Evolutionary conservation across 345 rosid genomes (phyloP).

Genomic region (Noccaea bulbosa): DNA sequence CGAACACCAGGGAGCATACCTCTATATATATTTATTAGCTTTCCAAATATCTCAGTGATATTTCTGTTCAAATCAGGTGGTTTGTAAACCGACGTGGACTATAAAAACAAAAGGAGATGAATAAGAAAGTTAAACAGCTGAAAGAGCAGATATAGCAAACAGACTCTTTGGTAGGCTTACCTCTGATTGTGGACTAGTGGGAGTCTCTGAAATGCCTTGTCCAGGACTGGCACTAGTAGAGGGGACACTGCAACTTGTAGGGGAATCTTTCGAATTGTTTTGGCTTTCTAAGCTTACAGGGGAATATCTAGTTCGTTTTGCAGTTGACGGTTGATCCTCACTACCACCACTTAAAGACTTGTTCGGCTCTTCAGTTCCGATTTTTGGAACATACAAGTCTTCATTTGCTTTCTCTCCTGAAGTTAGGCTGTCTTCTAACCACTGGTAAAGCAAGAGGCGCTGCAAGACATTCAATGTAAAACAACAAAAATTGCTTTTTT

Average conservation of each 20-base stretch:
- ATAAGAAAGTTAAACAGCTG: neutral
- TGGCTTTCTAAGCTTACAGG: slow-evolving; percentile 34
- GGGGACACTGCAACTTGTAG: slow-evolving; percentile 43
- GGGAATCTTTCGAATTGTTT: slow-evolving; percentile 37
- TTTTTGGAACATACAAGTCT: slow-evolving; percentile 56
- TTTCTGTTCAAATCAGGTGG: slow-evolving; percentile 91
- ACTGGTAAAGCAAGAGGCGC: slow-evolving; percentile 68
- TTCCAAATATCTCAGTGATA: slow-evolving; percentile 85
- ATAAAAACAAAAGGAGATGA: slow-evolving; percentile 31
- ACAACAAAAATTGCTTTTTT: neutral
- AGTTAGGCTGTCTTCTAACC: slow-evolving; percentile 87
- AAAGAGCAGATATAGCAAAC: neutral
- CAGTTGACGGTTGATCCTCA: slow-evolving; percentile 45
- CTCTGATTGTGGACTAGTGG: slow-evolving; percentile 48
- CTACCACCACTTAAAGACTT: slow-evolving; percentile 46
- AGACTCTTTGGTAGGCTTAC: slow-evolving; percentile 46
- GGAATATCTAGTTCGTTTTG: slow-evolving; percentile 50
- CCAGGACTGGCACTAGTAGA: slow-evolving; percentile 46
- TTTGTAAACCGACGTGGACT: slow-evolving; percentile 57
- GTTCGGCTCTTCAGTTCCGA: slow-evolving; percentile 33
- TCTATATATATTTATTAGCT: slow-evolving; percentile 83
- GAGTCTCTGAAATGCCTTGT: slow-evolving; percentile 43
- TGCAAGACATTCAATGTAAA: slow-evolving; percentile 42
- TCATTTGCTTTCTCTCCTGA: slow-evolving; percentile 69
- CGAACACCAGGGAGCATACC: slow-evolving; percentile 47